A percentile compares a stretch with the other conserved stretches of the same genome.
phyloP scores from a whole-genome alignment of 768 basidiomycete genomes.

The Trametes elegans region DNA sequence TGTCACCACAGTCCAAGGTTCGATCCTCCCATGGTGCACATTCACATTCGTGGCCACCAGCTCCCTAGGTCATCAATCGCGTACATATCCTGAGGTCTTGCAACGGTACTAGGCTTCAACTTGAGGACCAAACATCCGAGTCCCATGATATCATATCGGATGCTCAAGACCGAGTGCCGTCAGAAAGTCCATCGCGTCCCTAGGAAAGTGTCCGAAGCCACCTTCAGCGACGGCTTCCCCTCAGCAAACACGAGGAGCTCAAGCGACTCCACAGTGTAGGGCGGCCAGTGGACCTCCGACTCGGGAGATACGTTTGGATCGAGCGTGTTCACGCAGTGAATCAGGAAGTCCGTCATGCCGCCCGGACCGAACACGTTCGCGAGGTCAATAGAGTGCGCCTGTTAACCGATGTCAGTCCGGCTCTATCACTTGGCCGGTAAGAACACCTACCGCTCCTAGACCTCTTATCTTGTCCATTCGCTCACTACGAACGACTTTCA shows the following conservation, averaged over 20 bases:
- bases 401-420: background rate
- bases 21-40: too few species aligned
- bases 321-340: constrained; percentile 39
- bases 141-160: too few species aligned
- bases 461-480: constrained; percentile 12
- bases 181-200: too few species aligned
- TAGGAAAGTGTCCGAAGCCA: too few species aligned
- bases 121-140: too few species aligned
- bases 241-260: constrained; percentile 43
- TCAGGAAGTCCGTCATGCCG: constrained; percentile 46
- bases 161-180: too few species aligned
- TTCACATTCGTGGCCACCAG: too few species aligned
- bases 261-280: constrained; percentile 36
- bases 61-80: too few species aligned
- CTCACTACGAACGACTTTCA: constrained; percentile 10
- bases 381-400: constrained; percentile 46
- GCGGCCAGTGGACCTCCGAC: constrained; percentile 42
- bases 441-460: constrained; percentile 13
- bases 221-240: background rate
- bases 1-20: too few species aligned
- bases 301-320: constrained; percentile 43
- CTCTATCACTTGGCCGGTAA: too few species aligned
- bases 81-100: too few species aligned
- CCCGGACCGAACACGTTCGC: constrained; percentile 40
- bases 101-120: too few species aligned